Evolutionary conservation across 2,329 filamentous ascomycete genomes (phyloP).

Genomic region (Alternaria panax): DNA sequence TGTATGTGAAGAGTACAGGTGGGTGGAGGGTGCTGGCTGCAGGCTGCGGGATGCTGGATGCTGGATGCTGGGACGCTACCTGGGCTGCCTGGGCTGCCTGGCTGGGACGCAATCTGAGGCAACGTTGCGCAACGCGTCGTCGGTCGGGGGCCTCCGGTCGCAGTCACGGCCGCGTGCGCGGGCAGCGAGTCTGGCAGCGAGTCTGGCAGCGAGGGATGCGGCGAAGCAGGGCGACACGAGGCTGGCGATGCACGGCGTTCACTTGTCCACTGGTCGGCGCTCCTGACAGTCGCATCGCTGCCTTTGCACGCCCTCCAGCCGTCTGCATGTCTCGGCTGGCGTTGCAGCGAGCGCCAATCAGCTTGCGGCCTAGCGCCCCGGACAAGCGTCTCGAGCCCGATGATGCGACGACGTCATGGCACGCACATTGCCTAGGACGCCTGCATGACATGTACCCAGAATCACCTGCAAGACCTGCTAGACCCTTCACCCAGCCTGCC

Average conservation of each 20-base stretch:
- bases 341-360: constrained; percentile 14
- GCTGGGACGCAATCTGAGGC: constrained; percentile 16
- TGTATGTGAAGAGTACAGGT: constrained; percentile 20
- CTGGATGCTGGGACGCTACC: constrained; percentile 22
- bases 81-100: background rate
- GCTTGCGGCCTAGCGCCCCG: constrained; percentile 11
- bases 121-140: constrained; percentile 29
- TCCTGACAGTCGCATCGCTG: constrained; percentile 8
- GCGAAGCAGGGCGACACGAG: background rate
- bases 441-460: constrained; percentile 26
- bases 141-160: background rate
- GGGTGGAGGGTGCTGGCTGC: constrained; percentile 25
- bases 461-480: constrained; percentile 18
- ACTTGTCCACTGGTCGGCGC: background rate
- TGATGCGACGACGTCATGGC: constrained; percentile 22
- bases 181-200: background rate
- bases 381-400: constrained; percentile 11
- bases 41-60: no score
- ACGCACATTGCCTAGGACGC: constrained; percentile 6
- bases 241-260: background rate
- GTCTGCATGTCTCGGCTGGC: constrained; percentile 9
- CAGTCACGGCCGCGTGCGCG: background rate
- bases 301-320: constrained; percentile 1
- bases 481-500: constrained; percentile 14
- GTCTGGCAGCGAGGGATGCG: background rate